Evolutionary conservation across 495 filamentous ascomycete species (phyloP).

Genomic region (Hypoxylon cercidicola): DNA sequence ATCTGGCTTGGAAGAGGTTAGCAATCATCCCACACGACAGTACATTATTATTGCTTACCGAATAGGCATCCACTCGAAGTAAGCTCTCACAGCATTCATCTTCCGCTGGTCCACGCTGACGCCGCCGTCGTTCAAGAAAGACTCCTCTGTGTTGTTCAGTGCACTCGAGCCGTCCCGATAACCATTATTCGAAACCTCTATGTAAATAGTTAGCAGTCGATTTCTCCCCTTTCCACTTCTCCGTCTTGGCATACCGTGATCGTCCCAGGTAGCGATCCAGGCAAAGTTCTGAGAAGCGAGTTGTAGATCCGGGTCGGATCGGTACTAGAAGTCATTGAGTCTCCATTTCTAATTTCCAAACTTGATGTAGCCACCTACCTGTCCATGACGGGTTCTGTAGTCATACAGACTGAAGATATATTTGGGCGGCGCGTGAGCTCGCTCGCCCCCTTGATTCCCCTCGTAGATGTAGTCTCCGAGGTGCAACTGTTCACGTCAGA

Average conservation of each 20-base stretch:
- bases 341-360: background rate
- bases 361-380: slow-evolving; percentile 25
- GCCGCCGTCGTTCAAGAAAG: slow-evolving; percentile 67
- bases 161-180: slow-evolving; percentile 65
- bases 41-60: slow-evolving; percentile 42
- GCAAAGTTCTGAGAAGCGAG: slow-evolving; percentile 66
- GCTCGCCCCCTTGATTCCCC: slow-evolving; percentile 46
- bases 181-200: slow-evolving; percentile 69
- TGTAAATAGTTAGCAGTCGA: slow-evolving; percentile 5
- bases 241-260: slow-evolving; percentile 58
- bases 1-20: slow-evolving; percentile 54
- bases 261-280: slow-evolving; percentile 79
- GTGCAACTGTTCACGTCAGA: slow-evolving; percentile 51
- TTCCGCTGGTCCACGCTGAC: slow-evolving; percentile 72
- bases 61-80: slow-evolving; percentile 76
- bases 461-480: slow-evolving; percentile 79
- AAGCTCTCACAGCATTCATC: slow-evolving; percentile 75
- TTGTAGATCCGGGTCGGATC: slow-evolving; percentile 70
- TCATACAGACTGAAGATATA: slow-evolving; percentile 61
- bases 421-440: slow-evolving; percentile 38
- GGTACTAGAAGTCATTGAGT: slow-evolving; percentile 55
- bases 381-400: slow-evolving; percentile 62
- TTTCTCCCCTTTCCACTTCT: background rate
- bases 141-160: slow-evolving; percentile 69
- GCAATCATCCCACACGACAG: background rate